These are phyloP conservation scores for Cocos nucifera DNA, from an alignment of 176 grass and related monocot species.

Conservation along the genomic window DNA sequence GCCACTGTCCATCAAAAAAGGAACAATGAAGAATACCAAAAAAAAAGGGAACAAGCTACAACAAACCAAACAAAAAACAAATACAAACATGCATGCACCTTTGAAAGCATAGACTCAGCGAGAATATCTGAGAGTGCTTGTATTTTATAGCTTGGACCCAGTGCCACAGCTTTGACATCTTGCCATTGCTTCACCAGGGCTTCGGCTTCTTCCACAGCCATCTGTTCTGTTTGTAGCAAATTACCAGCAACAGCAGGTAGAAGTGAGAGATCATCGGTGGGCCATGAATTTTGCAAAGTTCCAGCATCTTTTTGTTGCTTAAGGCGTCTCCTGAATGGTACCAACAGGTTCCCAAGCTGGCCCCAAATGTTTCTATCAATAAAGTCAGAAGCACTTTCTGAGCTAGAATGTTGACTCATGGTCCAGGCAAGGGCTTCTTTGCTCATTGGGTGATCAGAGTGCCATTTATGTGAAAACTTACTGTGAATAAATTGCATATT, in stretches of 20 bases:
- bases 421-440: conserved; percentile 14
- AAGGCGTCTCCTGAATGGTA: conserved; percentile 33
- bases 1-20: conserved; percentile 45
- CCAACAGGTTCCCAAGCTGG: conserved; percentile 44
- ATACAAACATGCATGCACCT: conserved; percentile 37
- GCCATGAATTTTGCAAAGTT: conserved; percentile 2
- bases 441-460: conserved; percentile 10
- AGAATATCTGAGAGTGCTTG: conserved; percentile 56
- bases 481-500: conserved; percentile 41
- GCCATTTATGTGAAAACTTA: conserved; percentile 5
- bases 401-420: conserved; percentile 25
- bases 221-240: conserved; percentile 32
- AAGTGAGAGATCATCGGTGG: conserved; percentile 19
- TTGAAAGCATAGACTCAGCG: conserved; percentile 70
- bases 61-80: conserved; percentile 3
- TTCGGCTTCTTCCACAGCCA: conserved; percentile 76
- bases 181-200: conserved; percentile 82
- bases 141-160: conserved; percentile 74
- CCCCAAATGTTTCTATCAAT: conserved; percentile 29
- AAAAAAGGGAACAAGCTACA: neutral
- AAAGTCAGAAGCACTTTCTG: conserved; percentile 4
- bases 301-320: conserved; percentile 21
- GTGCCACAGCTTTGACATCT: conserved; percentile 77
- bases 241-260: neutral
- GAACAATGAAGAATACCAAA: neutral